Conservation (phyloP, 257 asterid genomes). For the Solanum pennellii region DNA sequence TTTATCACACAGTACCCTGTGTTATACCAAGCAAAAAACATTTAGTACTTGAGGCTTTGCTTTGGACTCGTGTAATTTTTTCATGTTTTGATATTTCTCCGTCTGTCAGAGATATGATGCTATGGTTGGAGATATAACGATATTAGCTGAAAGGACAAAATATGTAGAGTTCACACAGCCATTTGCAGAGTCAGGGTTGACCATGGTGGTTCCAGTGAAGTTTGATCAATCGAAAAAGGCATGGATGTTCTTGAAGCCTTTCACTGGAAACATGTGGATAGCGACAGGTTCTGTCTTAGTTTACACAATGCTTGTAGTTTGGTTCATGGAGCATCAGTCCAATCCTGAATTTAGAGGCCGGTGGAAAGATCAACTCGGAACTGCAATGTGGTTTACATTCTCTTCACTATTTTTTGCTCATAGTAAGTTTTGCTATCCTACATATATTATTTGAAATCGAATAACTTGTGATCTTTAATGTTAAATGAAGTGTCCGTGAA, state of each 20-base stretch:
- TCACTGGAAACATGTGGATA: conserved; percentile 21
- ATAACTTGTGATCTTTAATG: background rate
- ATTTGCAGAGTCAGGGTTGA: conserved; percentile 25
- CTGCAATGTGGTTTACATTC: conserved; percentile 38
- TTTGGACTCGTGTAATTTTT: background rate
- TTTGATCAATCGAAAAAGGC: background rate
- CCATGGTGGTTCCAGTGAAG: conserved; percentile 23
- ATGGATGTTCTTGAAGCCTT: conserved; percentile 27
- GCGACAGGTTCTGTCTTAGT: conserved; percentile 12
- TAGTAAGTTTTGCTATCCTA: conserved; percentile 11
- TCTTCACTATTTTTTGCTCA: conserved; percentile 28
- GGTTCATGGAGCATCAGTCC: conserved; percentile 29
- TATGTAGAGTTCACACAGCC: conserved; percentile 27
- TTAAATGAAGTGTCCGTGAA: background rate
- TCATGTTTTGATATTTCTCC: background rate
- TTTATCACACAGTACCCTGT: background rate
- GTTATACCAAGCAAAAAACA: background rate
- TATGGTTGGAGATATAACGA: conserved; percentile 21
- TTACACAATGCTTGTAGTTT: conserved; percentile 27
- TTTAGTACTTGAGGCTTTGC: background rate
- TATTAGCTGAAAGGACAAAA: conserved; percentile 13
- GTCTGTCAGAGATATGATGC: conserved; percentile 10
- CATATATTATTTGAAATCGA: background rate
- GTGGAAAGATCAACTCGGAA: conserved; percentile 22
- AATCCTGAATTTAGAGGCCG: conserved; percentile 13